phyloP scores from a whole-genome alignment of 495 filamentous ascomycete genomes.

The Schizothecium vesticola region DNA sequence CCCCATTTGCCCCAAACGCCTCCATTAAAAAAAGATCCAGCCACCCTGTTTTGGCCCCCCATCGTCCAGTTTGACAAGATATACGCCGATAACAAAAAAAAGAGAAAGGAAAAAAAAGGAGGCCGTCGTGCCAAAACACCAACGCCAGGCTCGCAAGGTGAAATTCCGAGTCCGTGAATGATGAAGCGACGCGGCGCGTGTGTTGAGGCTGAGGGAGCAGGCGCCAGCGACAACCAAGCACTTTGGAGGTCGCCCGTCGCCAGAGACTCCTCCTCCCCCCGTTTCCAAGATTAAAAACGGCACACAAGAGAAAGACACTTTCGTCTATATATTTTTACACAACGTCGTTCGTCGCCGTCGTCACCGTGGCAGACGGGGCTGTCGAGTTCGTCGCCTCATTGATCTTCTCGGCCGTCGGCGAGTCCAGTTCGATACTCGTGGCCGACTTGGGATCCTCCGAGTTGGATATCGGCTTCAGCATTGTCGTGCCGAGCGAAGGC shows the following conservation, averaged over 20 bases:
- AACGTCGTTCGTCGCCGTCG: slow-evolving; percentile 9
- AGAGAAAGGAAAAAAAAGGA: neutral
- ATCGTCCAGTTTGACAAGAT: neutral
- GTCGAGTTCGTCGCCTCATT: slow-evolving; percentile 17
- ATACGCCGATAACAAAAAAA: slow-evolving; percentile 5
- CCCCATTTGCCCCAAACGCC: slow-evolving; percentile 4
- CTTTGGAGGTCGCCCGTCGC: slow-evolving; percentile 4
- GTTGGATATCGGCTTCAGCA: slow-evolving; percentile 30
- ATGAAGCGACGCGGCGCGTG: neutral
- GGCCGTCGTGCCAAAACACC: neutral
- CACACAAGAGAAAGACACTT: slow-evolving; percentile 7
- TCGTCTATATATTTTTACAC: slow-evolving; percentile 25
- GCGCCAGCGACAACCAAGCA: slow-evolving; percentile 7
- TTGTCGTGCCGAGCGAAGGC: slow-evolving; percentile 29
- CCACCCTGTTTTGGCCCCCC: neutral
- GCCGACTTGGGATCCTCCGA: slow-evolving; percentile 42
- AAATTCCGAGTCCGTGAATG: neutral
- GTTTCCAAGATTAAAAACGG: slow-evolving; percentile 5
- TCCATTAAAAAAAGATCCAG: slow-evolving; percentile 3
- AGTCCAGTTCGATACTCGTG: slow-evolving; percentile 27
- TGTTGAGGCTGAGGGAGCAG: neutral
- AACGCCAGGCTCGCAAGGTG: slow-evolving; percentile 7
- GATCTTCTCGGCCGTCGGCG: slow-evolving; percentile 30
- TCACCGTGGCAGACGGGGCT: neutral
- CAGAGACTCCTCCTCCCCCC: neutral